These are phyloP conservation scores for Phialocephala sp. DNA, from an alignment of 2,329 filamentous ascomycete genomes.

Conservation along the genomic window DNA sequence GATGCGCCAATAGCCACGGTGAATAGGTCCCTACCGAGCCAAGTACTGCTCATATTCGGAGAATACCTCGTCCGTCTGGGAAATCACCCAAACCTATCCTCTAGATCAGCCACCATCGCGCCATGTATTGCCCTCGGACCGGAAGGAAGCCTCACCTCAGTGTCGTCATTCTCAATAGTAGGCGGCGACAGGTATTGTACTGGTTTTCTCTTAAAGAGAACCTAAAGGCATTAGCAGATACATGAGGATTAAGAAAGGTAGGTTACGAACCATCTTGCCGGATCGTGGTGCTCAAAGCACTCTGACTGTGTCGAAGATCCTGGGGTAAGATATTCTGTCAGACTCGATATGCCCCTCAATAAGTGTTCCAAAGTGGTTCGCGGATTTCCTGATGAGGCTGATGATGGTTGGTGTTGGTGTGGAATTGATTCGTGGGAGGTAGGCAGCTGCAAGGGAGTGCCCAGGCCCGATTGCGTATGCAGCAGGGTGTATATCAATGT, in stretches of 20 bases:
- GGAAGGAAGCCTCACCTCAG: constrained; percentile 66
- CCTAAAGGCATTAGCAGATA: constrained; percentile 56
- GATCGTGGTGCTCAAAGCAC: constrained; percentile 25
- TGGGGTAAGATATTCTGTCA: constrained; percentile 33
- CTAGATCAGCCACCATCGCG: constrained; percentile 30
- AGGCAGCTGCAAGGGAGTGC: constrained; percentile 24
- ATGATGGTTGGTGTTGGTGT: constrained; percentile 22
- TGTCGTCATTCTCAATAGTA: constrained; percentile 77
- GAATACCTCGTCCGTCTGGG: constrained; percentile 90
- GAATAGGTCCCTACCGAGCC: constrained; percentile 64
- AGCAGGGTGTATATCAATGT: constrained; percentile 28
- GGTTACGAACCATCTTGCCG: constrained; percentile 38
- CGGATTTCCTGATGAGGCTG: constrained; percentile 13
- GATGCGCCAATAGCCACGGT: constrained; percentile 12
- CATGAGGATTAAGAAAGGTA: not conserved
- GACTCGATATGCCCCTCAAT: constrained; percentile 32
- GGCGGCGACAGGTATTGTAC: constrained; percentile 80
- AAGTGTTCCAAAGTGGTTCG: constrained; percentile 18
- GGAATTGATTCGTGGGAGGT: constrained; percentile 18
- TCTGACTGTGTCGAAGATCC: constrained; percentile 29
- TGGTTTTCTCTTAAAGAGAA: constrained; percentile 94
- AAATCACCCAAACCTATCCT: constrained; percentile 85
- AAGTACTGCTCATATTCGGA: constrained; percentile 87
- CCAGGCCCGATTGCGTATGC: constrained; percentile 27
- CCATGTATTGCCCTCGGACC: constrained; percentile 29